These are phyloP conservation scores for Incumbomyces delicatus DNA, from an alignment of 2,329 filamentous ascomycete species.

Conservation along the genomic window DNA sequence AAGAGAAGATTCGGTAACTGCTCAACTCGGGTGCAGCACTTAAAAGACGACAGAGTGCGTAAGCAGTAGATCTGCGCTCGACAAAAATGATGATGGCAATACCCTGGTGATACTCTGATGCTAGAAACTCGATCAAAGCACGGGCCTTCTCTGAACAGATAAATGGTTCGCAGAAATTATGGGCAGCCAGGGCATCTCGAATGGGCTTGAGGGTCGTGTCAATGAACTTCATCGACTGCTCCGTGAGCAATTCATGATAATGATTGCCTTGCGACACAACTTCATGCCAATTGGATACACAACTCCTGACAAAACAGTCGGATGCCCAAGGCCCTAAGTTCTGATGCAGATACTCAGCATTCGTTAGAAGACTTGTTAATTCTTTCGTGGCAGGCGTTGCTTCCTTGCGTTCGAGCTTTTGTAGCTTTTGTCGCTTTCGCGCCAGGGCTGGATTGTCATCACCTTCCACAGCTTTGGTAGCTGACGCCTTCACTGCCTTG, in stretches of 20 bases:
- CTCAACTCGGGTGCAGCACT: slow-evolving; percentile 38
- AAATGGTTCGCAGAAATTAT: background rate
- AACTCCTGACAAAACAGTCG: slow-evolving; percentile 53
- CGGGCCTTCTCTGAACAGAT: slow-evolving; percentile 37
- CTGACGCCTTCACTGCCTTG: slow-evolving; percentile 33
- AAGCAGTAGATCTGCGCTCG: slow-evolving; percentile 51
- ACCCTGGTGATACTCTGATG: slow-evolving; percentile 34
- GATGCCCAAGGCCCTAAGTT: slow-evolving; percentile 61
- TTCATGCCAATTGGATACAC: slow-evolving; percentile 31
- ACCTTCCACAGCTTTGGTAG: background rate
- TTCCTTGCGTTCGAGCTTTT: slow-evolving; percentile 22
- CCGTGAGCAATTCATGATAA: slow-evolving; percentile 39
- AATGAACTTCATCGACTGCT: slow-evolving; percentile 18
- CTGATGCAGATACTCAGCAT: slow-evolving; percentile 40
- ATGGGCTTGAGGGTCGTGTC: background rate
- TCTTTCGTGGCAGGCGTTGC: slow-evolving; percentile 37
- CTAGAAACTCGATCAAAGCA: slow-evolving; percentile 46
- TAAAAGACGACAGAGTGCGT: slow-evolving; percentile 51
- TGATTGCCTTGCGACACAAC: slow-evolving; percentile 16
- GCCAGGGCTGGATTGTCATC: too few species aligned
- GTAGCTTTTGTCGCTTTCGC: slow-evolving; percentile 21
- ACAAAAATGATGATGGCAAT: slow-evolving; percentile 58
- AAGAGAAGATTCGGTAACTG: slow-evolving; percentile 36
- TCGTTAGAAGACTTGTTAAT: slow-evolving; percentile 45
- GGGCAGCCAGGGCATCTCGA: background rate